Base-by-base conservation (phyloP, 164 flowering plant genomes). In the Umbilicus rupestris region DNA sequence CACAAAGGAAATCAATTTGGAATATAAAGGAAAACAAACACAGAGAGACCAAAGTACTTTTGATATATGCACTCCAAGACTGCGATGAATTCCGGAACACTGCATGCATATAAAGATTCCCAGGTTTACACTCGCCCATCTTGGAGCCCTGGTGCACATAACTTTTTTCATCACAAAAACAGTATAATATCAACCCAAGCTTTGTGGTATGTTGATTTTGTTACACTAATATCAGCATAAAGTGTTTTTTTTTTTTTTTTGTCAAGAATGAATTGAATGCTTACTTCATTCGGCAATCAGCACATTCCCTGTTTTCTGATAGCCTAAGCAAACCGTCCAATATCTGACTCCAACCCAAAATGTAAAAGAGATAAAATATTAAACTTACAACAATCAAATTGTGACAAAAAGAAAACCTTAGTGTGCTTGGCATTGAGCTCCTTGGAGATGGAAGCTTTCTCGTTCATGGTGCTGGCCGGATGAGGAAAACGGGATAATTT, bases 231-330 rank as follows among this genome's bases (percentile, higher is more conserved):
- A n/a, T 10, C 20, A 10, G 2, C 16, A 49, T n/a, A 9, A 9
- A 49, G 55, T 0, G 55, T 5, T 5, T 35, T 35, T 7, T 35
- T 5, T 35, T 35, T 35, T n/a, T n/a, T 46, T 46, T 5, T 17
- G 50, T 17, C 0, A 0, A 46, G 2, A 46, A 46, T 5, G 9
- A 37, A 63, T 30, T 17, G 64, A 35, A 24, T 60, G 29, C 85
- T 33, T 77, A 90, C 97, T 75, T 87, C 79, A 74, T 78, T 42
- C 58, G 64, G 67, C 93, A 91, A 75, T 91, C 97, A 15, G 95
- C 95, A 69, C 97, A 88, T 69, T 79, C 80, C 75, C 82, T 81
- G 68, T 91, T 88, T 73, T 78, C 89, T 28, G 89, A 84, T 11
- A 87, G 76, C 75, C 76, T 84, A 19, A 90, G 76, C 70, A 90